These are phyloP conservation scores for Diplodia seriata DNA, from an alignment of 2,329 filamentous ascomycete genomes.

Conservation along the genomic window DNA sequence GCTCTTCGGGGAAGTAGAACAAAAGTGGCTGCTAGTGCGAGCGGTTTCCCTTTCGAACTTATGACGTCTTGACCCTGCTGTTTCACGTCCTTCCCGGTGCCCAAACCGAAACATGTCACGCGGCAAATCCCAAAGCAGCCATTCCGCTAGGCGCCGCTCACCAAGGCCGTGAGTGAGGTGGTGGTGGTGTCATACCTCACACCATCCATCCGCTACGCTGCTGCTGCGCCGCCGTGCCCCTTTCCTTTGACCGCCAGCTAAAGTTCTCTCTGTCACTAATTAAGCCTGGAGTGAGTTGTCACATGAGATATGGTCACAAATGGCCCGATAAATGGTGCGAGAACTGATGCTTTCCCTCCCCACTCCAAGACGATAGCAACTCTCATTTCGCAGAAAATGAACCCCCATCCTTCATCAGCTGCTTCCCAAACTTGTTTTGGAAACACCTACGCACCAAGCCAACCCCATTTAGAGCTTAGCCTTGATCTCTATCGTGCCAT, in stretches of 20 bases:
- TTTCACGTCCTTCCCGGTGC: too few species aligned
- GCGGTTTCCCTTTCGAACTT: too few species aligned
- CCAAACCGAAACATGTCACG: too few species aligned
- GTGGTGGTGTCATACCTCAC: not conserved
- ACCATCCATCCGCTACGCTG: not conserved
- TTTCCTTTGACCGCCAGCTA: not conserved
- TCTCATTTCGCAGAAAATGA: not conserved
- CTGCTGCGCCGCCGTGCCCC: not conserved
- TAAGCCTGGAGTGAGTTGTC: not conserved
- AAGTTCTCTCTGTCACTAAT: not conserved
- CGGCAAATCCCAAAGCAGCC: too few species aligned
- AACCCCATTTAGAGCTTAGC: not conserved
- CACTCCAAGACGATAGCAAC: not conserved
- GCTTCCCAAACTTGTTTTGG: not conserved
- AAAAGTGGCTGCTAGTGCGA: too few species aligned
- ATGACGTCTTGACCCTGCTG: too few species aligned
- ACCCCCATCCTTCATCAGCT: not conserved
- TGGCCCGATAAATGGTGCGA: not conserved
- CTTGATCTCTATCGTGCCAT: not conserved
- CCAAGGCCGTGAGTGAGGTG: not conserved
- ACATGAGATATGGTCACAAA: not conserved
- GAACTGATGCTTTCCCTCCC: not conserved
- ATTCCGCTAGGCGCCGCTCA: too few species aligned
- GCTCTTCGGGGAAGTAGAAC: too few species aligned
- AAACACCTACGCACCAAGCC: not conserved